A percentile compares a stretch with the other conserved stretches of the same genome.
phyloP scores from a whole-genome alignment of 495 filamentous ascomycete species.

The Poronia punctata region DNA sequence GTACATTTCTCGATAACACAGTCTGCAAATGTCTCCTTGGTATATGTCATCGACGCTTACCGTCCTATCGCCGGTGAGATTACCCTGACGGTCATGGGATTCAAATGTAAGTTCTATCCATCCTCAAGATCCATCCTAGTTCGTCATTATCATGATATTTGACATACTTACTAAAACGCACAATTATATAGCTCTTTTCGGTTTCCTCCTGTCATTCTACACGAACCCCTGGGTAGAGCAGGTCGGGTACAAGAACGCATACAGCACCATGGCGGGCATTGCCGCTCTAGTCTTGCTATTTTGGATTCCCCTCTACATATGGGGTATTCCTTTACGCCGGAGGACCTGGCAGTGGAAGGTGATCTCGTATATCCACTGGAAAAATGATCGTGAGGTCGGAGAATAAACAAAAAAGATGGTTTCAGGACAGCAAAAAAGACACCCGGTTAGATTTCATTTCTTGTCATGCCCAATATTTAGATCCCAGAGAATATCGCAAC shows the following conservation, averaged over 20 bases:
- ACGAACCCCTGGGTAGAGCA: conserved; percentile 52
- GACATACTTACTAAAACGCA: too few relatives aligned
- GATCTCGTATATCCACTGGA: conserved; percentile 41
- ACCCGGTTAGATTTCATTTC: too few relatives aligned
- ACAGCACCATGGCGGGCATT: conserved; percentile 49
- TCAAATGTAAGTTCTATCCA: conserved; percentile 34
- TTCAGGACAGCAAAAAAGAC: too few relatives aligned
- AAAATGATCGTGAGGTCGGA: conserved; percentile 43
- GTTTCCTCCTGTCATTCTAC: conserved; percentile 54
- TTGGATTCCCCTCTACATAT: conserved; percentile 41
- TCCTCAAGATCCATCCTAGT: too few relatives aligned
- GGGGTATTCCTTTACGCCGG: conserved; percentile 41
- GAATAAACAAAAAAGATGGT: conserved; percentile 28
- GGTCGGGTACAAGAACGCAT: conserved; percentile 43
- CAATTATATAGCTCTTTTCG: conserved; percentile 35
- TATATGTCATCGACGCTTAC: conserved; percentile 51
- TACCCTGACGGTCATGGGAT: conserved; percentile 43
- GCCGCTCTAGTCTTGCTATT: conserved; percentile 33
- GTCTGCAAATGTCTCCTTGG: conserved; percentile 44
- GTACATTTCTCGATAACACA: conserved; percentile 47
- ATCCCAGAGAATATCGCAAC: too few relatives aligned
- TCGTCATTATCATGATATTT: too few relatives aligned
- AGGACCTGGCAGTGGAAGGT: conserved; percentile 40
- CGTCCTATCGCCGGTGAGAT: conserved; percentile 48
- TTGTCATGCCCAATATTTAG: too few relatives aligned